phyloP scores from a whole-genome alignment of 192 early-diverging fungal genomes.

The Bifiguratus adelaidae region DNA sequence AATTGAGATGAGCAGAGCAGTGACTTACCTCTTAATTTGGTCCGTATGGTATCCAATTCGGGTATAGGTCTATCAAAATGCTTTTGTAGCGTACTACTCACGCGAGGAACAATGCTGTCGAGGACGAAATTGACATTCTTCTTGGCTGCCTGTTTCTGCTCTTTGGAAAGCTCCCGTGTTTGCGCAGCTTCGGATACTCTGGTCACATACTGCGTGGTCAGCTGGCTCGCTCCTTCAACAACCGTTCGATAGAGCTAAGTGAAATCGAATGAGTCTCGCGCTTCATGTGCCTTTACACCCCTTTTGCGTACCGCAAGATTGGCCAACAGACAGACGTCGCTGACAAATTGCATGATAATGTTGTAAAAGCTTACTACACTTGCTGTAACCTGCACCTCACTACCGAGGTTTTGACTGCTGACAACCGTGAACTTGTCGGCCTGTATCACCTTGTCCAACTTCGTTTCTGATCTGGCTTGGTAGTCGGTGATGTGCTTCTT shows the following conservation, averaged over 20 bases:
- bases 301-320: conserved; percentile 41
- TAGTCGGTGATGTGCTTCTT: conserved; percentile 59
- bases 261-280: no score
- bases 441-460: conserved; percentile 51
- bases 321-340: conserved; percentile 59
- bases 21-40: conserved; percentile 34
- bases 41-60: conserved; percentile 53
- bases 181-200: conserved; percentile 39
- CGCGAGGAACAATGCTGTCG: conserved; percentile 46
- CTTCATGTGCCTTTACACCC: neutral
- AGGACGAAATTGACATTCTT: conserved; percentile 41
- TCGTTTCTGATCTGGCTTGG: conserved; percentile 45
- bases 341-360: conserved; percentile 58
- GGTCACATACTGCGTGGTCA: conserved; percentile 54
- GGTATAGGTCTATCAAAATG: conserved; percentile 74
- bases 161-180: conserved; percentile 20
- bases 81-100: conserved; percentile 28
- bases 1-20: no score
- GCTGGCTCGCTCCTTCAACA: conserved; percentile 45
- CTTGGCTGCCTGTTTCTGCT: conserved; percentile 30
- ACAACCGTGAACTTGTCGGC: conserved; percentile 59
- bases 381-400: conserved; percentile 36
- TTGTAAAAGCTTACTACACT: conserved; percentile 62
- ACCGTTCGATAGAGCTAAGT: conserved; percentile 61
- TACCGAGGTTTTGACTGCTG: conserved; percentile 36